Conservation (phyloP, 352 stramenopile species). For the Phytopythium boreale region DNA sequence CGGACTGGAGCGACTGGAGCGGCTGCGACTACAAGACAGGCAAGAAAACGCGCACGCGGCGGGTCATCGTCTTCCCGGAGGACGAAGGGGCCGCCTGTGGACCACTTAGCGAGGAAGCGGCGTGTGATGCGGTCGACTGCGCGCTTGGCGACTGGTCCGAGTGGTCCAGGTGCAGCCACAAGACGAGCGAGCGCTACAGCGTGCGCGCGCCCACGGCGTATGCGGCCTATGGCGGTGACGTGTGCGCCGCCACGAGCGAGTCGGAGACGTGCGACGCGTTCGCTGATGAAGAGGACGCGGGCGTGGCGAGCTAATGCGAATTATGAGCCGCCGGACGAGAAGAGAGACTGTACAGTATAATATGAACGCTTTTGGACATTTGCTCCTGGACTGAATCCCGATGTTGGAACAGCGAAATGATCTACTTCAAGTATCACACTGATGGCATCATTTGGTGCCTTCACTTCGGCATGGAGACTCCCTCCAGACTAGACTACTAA, state of each 20-base stretch:
- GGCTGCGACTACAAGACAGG: conserved; percentile 41
- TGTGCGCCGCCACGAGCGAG: conserved; percentile 22
- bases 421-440: too few species aligned
- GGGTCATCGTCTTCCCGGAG: conserved; percentile 27
- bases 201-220: conserved; percentile 32
- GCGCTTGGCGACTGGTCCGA: conserved; percentile 31
- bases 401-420: too few species aligned
- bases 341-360: too few species aligned
- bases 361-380: too few species aligned
- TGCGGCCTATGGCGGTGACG: conserved; percentile 24
- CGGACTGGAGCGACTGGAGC: conserved; percentile 43
- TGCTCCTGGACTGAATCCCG: too few species aligned
- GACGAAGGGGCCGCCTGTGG: conserved; percentile 25
- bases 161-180: conserved; percentile 54
- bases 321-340: neutral
- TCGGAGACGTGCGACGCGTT: conserved; percentile 24
- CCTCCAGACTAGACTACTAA: too few species aligned
- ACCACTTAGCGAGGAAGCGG: conserved; percentile 13
- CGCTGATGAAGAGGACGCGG: conserved; percentile 1
- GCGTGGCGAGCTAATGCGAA: neutral
- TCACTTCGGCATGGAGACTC: too few species aligned
- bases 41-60: conserved; percentile 32
- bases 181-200: conserved; percentile 30
- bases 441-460: too few species aligned
- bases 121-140: conserved; percentile 48